Percentiles rank a stretch among this genome's conserved stretches.
Evolutionary conservation across 306 rosid species (phyloP).

Genomic region (Quercus glauca): DNA sequence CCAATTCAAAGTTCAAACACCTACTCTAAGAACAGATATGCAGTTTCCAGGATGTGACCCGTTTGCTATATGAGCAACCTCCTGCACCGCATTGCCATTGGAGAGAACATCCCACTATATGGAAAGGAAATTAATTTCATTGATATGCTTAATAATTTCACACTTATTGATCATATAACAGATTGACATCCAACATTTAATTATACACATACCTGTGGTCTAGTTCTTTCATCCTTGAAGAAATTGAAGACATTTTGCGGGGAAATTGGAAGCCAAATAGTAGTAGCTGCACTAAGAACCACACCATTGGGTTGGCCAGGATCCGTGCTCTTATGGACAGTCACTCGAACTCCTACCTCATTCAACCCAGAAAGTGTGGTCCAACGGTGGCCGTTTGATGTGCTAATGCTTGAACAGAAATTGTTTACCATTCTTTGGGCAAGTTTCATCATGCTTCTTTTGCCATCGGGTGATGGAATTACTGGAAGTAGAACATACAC

Average conservation of each 20-base stretch:
- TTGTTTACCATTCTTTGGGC: constrained; percentile 91
- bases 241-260: constrained; percentile 85
- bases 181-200: not conserved
- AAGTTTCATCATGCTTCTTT: constrained; percentile 92
- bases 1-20: constrained; percentile 5
- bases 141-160: too few species aligned
- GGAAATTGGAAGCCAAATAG: constrained; percentile 83
- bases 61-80: constrained; percentile 91
- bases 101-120: constrained; percentile 97
- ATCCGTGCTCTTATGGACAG: constrained; percentile 73
- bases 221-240: constrained; percentile 86
- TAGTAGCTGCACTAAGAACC: constrained; percentile 88
- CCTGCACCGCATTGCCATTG: constrained; percentile 77
- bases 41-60: constrained; percentile 92
- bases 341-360: constrained; percentile 78
- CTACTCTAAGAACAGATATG: constrained; percentile 86
- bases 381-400: constrained; percentile 80
- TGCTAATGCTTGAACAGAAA: constrained; percentile 76
- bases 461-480: constrained; percentile 82
- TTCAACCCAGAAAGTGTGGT: constrained; percentile 72
- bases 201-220: constrained; percentile 61
- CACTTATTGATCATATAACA: too few species aligned
- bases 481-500: constrained; percentile 35
- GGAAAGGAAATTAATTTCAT: not conserved
- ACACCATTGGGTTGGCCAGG: constrained; percentile 89